These are phyloP conservation scores for Neofusicoccum umdonicola DNA, from an alignment of 2,329 filamentous ascomycete species.

Conservation along the genomic window DNA sequence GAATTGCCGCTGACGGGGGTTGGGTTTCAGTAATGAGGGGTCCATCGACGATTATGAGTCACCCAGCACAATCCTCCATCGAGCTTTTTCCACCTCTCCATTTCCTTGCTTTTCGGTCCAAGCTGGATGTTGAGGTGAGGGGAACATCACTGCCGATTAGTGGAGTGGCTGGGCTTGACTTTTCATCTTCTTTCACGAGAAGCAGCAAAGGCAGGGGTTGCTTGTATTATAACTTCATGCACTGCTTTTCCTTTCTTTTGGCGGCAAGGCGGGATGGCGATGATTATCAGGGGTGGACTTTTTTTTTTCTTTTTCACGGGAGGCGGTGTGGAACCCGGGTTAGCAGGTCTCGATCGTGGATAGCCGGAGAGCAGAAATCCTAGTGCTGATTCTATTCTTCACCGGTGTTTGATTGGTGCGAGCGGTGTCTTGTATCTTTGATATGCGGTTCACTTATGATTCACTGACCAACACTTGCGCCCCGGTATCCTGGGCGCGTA, in stretches of 20 bases:
- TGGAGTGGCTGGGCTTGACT: background rate
- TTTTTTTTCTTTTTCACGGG: slow-evolving; percentile 32
- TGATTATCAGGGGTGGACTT: background rate
- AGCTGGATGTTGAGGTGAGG: background rate
- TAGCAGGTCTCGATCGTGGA: too few relatives aligned
- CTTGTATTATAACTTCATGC: background rate
- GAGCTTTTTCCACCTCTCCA: background rate
- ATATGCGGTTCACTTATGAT: too few relatives aligned
- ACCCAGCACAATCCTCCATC: background rate
- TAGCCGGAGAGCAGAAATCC: too few relatives aligned
- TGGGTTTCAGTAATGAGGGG: background rate
- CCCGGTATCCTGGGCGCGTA: too few relatives aligned
- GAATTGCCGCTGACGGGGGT: too few relatives aligned
- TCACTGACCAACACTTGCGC: too few relatives aligned
- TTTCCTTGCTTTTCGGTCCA: background rate
- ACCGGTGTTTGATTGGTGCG: too few relatives aligned
- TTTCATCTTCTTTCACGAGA: background rate
- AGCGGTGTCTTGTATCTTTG: too few relatives aligned
- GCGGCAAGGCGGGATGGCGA: background rate
- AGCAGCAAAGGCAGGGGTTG: background rate
- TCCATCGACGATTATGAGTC: background rate
- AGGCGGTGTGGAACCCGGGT: too few relatives aligned
- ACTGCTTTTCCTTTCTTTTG: background rate
- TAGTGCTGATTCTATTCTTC: too few relatives aligned
- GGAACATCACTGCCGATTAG: background rate